Conservation (phyloP, 75 land plant species). For the Picea sitchensis region DNA sequence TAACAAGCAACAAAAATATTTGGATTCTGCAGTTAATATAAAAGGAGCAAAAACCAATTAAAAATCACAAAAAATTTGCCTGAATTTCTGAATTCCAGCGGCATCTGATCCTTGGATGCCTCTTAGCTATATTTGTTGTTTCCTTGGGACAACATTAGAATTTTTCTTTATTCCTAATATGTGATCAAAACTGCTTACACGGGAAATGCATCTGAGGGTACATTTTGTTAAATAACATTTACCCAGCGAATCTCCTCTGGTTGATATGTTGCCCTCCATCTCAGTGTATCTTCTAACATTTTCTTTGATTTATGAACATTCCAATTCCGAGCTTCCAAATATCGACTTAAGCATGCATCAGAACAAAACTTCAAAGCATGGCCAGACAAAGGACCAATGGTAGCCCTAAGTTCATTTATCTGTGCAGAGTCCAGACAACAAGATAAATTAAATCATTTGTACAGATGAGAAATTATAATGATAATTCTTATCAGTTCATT, state of each 20-base stretch:
- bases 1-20: no score
- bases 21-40: background rate
- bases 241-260: slow-evolving; percentile 33
- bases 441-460: background rate
- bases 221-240: background rate
- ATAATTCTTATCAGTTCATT: no score
- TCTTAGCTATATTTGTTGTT: background rate
- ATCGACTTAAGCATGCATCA: slow-evolving; percentile 24
- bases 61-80: background rate
- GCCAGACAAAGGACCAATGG: slow-evolving; percentile 1
- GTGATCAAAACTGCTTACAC: background rate
- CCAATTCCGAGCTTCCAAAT: slow-evolving; percentile 30
- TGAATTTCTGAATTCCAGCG: background rate
- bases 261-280: slow-evolving; percentile 21
- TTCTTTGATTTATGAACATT: slow-evolving; percentile 17
- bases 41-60: background rate
- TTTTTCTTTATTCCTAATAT: background rate
- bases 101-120: background rate
- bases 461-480: background rate
- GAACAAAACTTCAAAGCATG: slow-evolving; percentile 10
- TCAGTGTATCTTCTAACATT: slow-evolving; percentile 24
- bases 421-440: background rate
- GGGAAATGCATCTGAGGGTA: background rate
- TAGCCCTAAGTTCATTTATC: slow-evolving; percentile 14
- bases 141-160: background rate